These are phyloP conservation scores for Aspergillus cejpii DNA, from an alignment of 2,329 filamentous ascomycete species.

Conservation along the genomic window DNA sequence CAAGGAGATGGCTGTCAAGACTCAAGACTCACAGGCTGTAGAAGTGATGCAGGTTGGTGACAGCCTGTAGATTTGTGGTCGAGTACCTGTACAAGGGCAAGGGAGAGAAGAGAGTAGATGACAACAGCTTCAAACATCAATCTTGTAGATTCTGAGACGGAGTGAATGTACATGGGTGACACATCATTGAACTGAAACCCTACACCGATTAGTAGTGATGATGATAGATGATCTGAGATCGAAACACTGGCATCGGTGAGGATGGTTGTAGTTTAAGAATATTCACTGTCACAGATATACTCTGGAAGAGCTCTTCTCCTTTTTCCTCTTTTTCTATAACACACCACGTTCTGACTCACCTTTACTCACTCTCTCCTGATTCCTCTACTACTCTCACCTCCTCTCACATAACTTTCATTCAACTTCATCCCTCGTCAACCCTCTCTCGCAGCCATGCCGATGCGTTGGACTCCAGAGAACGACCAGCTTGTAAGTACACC, in stretches of 20 bases:
- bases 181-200: not conserved
- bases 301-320: not conserved
- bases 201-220: not conserved
- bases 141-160: not conserved
- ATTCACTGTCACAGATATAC: not conserved
- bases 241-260: too few species aligned
- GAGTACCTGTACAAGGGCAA: not conserved
- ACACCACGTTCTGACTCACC: not conserved
- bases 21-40: not conserved
- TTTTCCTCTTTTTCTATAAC: not conserved
- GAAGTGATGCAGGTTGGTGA: not conserved
- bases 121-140: too few species aligned
- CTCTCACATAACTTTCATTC: not conserved
- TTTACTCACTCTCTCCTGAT: not conserved
- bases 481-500: constrained; percentile 31
- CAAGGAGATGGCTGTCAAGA: not conserved
- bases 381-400: not conserved
- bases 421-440: not conserved
- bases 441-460: constrained; percentile 24
- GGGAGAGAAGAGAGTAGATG: constrained; percentile 3
- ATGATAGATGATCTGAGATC: too few species aligned
- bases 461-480: constrained; percentile 34
- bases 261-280: not conserved
- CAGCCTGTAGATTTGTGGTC: not conserved
- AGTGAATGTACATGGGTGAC: not conserved